These are phyloP conservation scores for Elasticomyces elasticus DNA, from an alignment of 495 filamentous ascomycete genomes.

Conservation along the genomic window DNA sequence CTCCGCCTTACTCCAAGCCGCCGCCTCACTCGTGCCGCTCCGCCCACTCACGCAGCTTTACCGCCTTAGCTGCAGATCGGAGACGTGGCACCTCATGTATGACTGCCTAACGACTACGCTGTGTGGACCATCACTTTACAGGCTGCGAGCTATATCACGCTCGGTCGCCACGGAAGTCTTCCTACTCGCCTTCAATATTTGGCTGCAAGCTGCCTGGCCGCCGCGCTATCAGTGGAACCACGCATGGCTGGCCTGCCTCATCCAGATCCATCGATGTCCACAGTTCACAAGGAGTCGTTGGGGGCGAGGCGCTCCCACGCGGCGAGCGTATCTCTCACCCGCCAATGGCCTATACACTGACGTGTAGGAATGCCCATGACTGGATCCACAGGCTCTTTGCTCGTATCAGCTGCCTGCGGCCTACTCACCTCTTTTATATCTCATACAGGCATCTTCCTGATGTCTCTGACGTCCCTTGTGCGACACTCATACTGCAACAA, in stretches of 20 bases:
- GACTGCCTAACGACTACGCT: neutral
- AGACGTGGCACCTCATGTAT: constrained; percentile 14
- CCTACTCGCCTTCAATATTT: neutral
- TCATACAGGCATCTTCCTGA: neutral
- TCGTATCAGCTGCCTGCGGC: neutral
- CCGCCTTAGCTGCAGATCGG: constrained; percentile 2
- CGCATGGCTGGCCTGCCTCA: neutral
- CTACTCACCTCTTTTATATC: neutral
- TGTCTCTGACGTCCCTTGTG: neutral
- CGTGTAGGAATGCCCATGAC: constrained; percentile 22
- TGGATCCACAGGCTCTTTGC: neutral
- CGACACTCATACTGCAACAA: neutral
- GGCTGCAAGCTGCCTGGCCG: neutral
- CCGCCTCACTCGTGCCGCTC: constrained; percentile 2
- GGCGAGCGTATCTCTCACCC: constrained; percentile 7
- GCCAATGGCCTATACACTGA: constrained; percentile 10
- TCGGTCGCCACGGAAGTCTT: neutral
- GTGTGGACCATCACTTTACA: neutral
- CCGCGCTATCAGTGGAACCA: neutral
- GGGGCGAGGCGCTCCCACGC: neutral
- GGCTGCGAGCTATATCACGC: neutral
- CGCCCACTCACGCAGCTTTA: constrained; percentile 3
- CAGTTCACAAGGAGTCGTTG: neutral
- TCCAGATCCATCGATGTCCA: neutral
- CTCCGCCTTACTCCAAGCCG: neutral